Percentiles rank a stretch among this genome's conserved stretches.
Conservation (phyloP, 2,329 filamentous ascomycete species). For the Podosphaera fusca region DNA sequence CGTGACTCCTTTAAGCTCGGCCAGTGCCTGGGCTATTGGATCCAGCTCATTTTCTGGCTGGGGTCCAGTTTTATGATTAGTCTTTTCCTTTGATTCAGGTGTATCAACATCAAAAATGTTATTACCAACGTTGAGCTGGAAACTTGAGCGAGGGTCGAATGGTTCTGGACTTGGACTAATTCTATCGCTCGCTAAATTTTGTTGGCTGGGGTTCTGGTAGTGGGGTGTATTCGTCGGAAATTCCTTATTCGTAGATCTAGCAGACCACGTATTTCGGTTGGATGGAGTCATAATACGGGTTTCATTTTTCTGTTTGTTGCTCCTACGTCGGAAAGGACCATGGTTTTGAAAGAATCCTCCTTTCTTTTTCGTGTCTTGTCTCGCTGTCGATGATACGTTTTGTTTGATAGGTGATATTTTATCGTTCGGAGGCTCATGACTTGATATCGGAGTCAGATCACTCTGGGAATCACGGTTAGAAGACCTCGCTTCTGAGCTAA, state of each 20-base stretch:
- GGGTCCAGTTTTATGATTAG: conserved; percentile 17
- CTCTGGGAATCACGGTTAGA: conserved; percentile 75
- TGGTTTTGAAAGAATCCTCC: conserved; percentile 84
- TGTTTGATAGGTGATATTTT: conserved; percentile 54
- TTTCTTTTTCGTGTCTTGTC: conserved; percentile 43
- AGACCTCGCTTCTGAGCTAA: conserved; percentile 41
- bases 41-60: conserved; percentile 35
- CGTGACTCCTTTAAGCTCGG: conserved; percentile 67
- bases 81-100: conserved; percentile 36
- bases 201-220: conserved; percentile 20
- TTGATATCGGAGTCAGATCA: conserved; percentile 75
- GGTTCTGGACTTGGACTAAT: conserved; percentile 53
- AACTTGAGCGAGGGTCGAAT: conserved; percentile 74
- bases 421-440: conserved; percentile 54
- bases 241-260: conserved; percentile 8
- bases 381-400: conserved; percentile 28
- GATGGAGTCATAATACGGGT: conserved; percentile 17
- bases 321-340: conserved; percentile 82
- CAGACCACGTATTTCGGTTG: conserved; percentile 36
- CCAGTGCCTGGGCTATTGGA: conserved; percentile 77
- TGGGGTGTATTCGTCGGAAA: conserved; percentile 16
- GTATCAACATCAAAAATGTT: conserved; percentile 88
- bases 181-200: conserved; percentile 18
- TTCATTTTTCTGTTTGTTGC: conserved; percentile 51
- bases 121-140: conserved; percentile 82